Percentiles rank a stretch among this genome's conserved stretches.
phyloP scores from a whole-genome alignment of 208 protist species.

The Trypanosoma conorhini region DNA sequence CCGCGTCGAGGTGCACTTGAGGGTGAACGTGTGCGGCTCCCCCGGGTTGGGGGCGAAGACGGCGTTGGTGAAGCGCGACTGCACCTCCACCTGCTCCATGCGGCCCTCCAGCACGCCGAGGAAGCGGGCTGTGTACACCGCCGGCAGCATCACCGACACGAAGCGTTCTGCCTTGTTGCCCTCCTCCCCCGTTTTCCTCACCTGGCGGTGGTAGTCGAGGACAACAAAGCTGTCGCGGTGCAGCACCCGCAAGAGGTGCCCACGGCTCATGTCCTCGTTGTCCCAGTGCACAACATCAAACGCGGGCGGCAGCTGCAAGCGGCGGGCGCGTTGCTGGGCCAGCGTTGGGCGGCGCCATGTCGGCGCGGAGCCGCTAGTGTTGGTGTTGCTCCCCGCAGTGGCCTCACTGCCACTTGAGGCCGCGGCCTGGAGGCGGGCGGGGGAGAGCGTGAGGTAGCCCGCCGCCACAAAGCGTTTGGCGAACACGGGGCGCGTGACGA shows the following conservation, averaged over 20 bases:
- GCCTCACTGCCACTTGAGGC: constrained; percentile 2
- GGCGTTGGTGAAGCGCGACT: constrained; percentile 83
- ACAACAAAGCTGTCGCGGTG: constrained; percentile 80
- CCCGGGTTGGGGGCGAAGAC: constrained; percentile 53
- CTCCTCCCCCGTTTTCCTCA: constrained; percentile 16
- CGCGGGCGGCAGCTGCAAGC: constrained; percentile 51
- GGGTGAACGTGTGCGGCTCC: constrained; percentile 51
- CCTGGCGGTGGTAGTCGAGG: constrained; percentile 80
- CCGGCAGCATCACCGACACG: constrained; percentile 75
- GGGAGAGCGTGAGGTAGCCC: constrained; percentile 10
- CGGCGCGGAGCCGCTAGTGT: constrained; percentile 24
- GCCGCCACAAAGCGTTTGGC: constrained; percentile 5
- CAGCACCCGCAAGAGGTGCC: constrained; percentile 73
- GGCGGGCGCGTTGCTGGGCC: constrained; percentile 37
- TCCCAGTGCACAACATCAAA: constrained; percentile 91
- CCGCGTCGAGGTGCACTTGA: constrained; percentile 63
- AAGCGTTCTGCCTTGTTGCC: constrained; percentile 58
- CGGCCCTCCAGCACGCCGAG: constrained; percentile 84
- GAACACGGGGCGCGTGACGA: constrained; percentile 14
- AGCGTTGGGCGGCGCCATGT: constrained; percentile 23
- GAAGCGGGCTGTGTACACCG: constrained; percentile 84
- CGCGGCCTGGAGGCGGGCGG: constrained; percentile 24
- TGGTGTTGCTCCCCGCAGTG: constrained; percentile 8
- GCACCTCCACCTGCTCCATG: constrained; percentile 62
- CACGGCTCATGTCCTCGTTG: constrained; percentile 59